Evolutionary conservation across 2,329 filamentous ascomycete species (phyloP), one percentile per base, ranked within the genome.

Genomic region (Botrytis squamosa): DNA sequence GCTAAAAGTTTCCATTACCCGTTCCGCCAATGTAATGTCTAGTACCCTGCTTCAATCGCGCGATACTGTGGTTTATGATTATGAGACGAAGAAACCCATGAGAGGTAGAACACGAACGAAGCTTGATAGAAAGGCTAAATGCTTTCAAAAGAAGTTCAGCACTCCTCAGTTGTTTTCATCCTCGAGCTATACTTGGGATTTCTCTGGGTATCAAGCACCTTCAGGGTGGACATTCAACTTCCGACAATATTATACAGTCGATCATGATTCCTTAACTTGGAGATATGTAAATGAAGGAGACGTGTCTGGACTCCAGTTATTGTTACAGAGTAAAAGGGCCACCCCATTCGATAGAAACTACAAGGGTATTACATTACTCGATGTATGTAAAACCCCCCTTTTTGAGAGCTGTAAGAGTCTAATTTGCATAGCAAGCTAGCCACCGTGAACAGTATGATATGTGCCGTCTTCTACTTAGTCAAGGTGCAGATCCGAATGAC

Each of bases 221-320:
- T 55, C 49, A 55, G 49, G 49, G 5, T 55, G 49, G 49, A 55
- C 25, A 16, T 55, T 55, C 12, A 55, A n/a, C 12, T 55, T 55
- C 49, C 25, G 49, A 16, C 49, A 55, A 55, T 55, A 55, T 0
- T 52, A 52, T 3, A 52, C 49, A n/a, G 0, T 52, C 12, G 1
- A 12, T n/a, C n/a, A n/a, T n/a, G n/a, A n/a, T n/a, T n/a, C n/a
- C n/a, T n/a, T n/a, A n/a, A 7, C 25, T n/a, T 52, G 10, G 25
- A 1, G 0, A 52, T 52, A 0, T n/a, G 4, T 52, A n/a, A 0
- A 0, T 7, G 0, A 0, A 3, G 12, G 49, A 25, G 49, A 55
- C 3, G 0, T 55, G 3, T 55, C 25, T 4, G 25, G 49, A 8
- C 25, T 55, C 0, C 49, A 55, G 0, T 5, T n/a, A n/a, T 16